Evolutionary conservation across 2,329 filamentous ascomycete species (phyloP).

Genomic region (Emmonsiellopsis sp.): DNA sequence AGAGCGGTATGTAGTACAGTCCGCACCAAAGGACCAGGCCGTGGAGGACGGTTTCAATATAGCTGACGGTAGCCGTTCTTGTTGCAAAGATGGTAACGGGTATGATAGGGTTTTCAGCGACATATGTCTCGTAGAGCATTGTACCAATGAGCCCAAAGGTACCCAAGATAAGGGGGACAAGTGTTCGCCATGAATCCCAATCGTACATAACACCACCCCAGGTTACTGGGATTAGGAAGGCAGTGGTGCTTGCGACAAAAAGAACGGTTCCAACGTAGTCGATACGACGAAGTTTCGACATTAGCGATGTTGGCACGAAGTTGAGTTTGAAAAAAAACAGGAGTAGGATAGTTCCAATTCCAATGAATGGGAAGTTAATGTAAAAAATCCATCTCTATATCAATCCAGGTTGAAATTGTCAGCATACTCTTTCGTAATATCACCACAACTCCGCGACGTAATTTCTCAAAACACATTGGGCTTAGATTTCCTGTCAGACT

Average conservation of each 20-base stretch:
- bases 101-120: conserved; percentile 43
- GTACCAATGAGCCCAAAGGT: conserved; percentile 42
- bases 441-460: neutral
- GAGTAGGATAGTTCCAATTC: conserved; percentile 39
- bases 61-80: conserved; percentile 40
- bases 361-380: conserved; percentile 52
- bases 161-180: conserved; percentile 53
- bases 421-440: neutral
- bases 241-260: conserved; percentile 50
- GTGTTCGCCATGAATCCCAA: conserved; percentile 53
- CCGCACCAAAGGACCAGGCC: conserved; percentile 41
- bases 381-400: conserved; percentile 57
- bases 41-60: conserved; percentile 47
- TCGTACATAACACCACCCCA: conserved; percentile 58
- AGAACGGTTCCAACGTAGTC: conserved; percentile 55
- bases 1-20: conserved; percentile 46
- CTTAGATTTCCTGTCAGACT: conserved; percentile 3
- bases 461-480: too few species aligned
- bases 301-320: conserved; percentile 37
- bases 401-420: neutral
- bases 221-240: conserved; percentile 52
- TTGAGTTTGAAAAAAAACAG: conserved; percentile 46
- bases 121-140: conserved; percentile 44
- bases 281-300: conserved; percentile 43
- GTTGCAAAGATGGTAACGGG: conserved; percentile 36